Conservation (phyloP, 345 rosid genomes). For the Brassica carinata region DNA sequence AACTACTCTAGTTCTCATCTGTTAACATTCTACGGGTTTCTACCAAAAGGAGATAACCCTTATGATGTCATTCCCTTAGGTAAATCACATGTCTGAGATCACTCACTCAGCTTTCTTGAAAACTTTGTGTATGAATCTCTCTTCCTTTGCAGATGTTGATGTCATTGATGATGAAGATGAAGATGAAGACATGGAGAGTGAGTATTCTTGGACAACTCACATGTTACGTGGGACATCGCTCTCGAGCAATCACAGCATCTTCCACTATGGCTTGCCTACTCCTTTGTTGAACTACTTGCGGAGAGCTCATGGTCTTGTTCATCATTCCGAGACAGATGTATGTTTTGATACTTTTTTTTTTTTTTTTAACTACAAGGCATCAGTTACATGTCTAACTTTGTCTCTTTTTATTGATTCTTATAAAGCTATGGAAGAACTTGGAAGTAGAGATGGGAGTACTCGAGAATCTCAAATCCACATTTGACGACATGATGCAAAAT, state of each 20-base stretch:
- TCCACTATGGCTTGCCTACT: constrained; percentile 81
- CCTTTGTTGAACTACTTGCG: constrained; percentile 69
- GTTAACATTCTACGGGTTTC: constrained; percentile 83
- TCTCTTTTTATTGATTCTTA: constrained; percentile 7
- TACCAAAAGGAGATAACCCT: constrained; percentile 77
- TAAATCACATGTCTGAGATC: constrained; percentile 31
- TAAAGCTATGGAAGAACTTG: constrained; percentile 54
- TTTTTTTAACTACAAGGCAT: background rate
- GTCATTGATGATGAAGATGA: constrained; percentile 33
- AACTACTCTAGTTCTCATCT: constrained; percentile 82
- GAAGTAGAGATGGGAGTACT: constrained; percentile 68
- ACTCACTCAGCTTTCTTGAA: constrained; percentile 13
- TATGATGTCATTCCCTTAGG: constrained; percentile 87
- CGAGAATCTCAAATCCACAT: constrained; percentile 57
- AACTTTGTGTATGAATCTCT: constrained; percentile 6
- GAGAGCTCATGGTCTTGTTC: constrained; percentile 59
- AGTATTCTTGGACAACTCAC: constrained; percentile 59
- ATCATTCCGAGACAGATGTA: constrained; percentile 37
- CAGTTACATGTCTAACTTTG: background rate
- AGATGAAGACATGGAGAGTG: constrained; percentile 45
- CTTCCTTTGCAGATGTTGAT: constrained; percentile 65
- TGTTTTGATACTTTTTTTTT: background rate
- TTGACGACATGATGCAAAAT: constrained; percentile 64
- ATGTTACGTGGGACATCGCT: constrained; percentile 97
- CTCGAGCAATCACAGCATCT: constrained; percentile 62